These are phyloP conservation scores for Hyphopichia burtonii DNA, from an alignment of 1,139 yeast genomes.

Conservation along the genomic window DNA sequence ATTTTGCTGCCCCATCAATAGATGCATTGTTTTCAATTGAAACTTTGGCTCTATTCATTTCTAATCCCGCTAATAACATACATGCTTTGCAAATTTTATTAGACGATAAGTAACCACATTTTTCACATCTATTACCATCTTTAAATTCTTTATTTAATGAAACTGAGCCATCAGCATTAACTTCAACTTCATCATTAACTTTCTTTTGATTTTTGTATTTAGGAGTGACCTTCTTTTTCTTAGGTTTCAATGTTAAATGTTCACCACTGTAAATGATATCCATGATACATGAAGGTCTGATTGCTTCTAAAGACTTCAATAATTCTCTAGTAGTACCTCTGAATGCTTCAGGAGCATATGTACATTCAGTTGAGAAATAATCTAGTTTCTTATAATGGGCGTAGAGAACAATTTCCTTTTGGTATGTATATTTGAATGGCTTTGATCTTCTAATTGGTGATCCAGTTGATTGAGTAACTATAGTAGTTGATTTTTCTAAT, in stretches of 20 bases:
- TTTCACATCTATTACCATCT: slow-evolving; percentile 76
- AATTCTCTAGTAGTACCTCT: slow-evolving; percentile 95
- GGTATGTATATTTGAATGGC: slow-evolving; percentile 94
- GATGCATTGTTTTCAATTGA: slow-evolving; percentile 49
- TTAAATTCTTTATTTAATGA: slow-evolving; percentile 37
- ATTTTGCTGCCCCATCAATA: slow-evolving; percentile 66
- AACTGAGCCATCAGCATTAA: slow-evolving; percentile 62
- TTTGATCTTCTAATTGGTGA: slow-evolving; percentile 87
- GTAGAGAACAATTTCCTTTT: slow-evolving; percentile 94
- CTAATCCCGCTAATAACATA: slow-evolving; percentile 79
- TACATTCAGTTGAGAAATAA: slow-evolving; percentile 95
- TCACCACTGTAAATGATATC: slow-evolving; percentile 96
- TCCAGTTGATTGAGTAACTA: slow-evolving; percentile 76
- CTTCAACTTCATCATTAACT: slow-evolving; percentile 37
- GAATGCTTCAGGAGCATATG: slow-evolving; percentile 98
- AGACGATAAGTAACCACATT: slow-evolving; percentile 90
- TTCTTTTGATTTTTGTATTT: slow-evolving; percentile 29
- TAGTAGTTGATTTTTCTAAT: slow-evolving; percentile 84
- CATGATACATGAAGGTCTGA: slow-evolving; percentile 89
- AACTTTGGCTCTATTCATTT: slow-evolving; percentile 67
- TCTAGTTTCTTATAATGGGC: slow-evolving; percentile 96
- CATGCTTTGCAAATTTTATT: slow-evolving; percentile 93
- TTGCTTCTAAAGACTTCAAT: slow-evolving; percentile 83
- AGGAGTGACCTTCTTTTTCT: slow-evolving; percentile 35
- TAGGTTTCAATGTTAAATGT: slow-evolving; percentile 65